phyloP scores from a whole-genome alignment of 2,329 filamentous ascomycete genomes.

The Botrytis fabae region DNA sequence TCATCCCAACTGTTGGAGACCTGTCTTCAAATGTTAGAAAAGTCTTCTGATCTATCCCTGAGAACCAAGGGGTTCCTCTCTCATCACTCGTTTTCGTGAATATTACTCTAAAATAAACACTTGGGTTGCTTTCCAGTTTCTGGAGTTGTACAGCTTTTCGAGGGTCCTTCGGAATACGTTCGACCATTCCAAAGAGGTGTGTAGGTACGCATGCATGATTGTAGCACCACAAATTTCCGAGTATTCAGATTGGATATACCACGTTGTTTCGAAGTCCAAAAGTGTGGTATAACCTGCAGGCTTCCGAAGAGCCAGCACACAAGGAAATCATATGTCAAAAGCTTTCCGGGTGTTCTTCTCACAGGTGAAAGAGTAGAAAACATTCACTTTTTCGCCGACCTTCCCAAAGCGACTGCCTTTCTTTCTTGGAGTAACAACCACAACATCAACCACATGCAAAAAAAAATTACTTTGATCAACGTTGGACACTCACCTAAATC shows the following conservation, averaged over 20 bases:
- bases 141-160: constrained; percentile 11
- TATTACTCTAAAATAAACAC: background rate
- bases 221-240: constrained; percentile 16
- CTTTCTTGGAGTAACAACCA: constrained; percentile 11
- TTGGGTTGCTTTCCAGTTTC: background rate
- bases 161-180: background rate
- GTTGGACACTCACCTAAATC: background rate
- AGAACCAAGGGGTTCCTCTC: background rate
- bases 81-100: constrained; percentile 5
- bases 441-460: constrained; percentile 10
- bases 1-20: background rate
- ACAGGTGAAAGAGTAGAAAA: constrained; percentile 6
- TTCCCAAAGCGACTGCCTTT: background rate
- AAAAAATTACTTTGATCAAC: constrained; percentile 9
- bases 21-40: background rate
- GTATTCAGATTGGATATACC: constrained; percentile 4
- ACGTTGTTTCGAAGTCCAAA: constrained; percentile 9
- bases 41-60: constrained; percentile 9
- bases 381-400: constrained; percentile 8
- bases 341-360: background rate
- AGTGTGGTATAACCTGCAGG: constrained; percentile 22
- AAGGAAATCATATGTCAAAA: constrained; percentile 3
- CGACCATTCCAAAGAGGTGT: background rate
- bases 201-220: background rate
- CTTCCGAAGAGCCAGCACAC: constrained; percentile 25